A percentile compares a stretch with the other conserved stretches of the same genome.
phyloP scores from a whole-genome alignment of 306 rosid species.

The Alnus glutinosa region DNA sequence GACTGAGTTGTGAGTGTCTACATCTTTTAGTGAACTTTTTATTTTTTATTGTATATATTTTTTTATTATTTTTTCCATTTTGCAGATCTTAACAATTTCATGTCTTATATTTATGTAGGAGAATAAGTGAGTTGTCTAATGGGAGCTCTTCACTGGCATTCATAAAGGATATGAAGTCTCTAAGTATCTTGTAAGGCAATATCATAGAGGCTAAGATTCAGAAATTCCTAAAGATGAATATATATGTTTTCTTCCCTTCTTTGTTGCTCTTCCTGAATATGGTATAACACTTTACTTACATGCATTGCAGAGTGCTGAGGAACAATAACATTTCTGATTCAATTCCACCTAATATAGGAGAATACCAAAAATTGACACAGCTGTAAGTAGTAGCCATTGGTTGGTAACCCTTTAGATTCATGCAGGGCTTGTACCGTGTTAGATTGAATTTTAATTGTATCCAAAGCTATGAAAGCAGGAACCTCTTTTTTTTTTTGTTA shows the following conservation, averaged over 20 bases:
- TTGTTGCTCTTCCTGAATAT: slow-evolving; percentile 11
- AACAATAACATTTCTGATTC: slow-evolving; percentile 66
- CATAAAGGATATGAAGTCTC: slow-evolving; percentile 63
- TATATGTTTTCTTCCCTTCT: neutral
- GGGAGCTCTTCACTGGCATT: slow-evolving; percentile 71
- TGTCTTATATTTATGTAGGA: slow-evolving; percentile 42
- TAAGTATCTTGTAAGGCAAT: slow-evolving; percentile 52
- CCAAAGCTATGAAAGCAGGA: neutral
- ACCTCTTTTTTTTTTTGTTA: neutral
- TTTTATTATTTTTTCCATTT: neutral
- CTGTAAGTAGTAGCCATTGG: slow-evolving; percentile 48
- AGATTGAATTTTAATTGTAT: neutral
- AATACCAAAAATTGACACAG: slow-evolving; percentile 39
- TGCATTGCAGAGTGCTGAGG: slow-evolving; percentile 64
- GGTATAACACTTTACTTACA: slow-evolving; percentile 18
- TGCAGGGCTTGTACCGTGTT: neutral
- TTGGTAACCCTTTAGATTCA: slow-evolving; percentile 7
- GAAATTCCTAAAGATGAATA: neutral
- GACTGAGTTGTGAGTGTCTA: slow-evolving; percentile 58
- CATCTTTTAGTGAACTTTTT: slow-evolving; percentile 7
- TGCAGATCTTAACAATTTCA: slow-evolving; percentile 25
- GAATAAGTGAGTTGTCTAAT: slow-evolving; percentile 61
- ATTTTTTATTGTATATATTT: neutral
- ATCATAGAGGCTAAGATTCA: slow-evolving; percentile 2
- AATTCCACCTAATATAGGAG: slow-evolving; percentile 72